These are phyloP conservation scores for Ophiostoma montium DNA, from an alignment of 2,329 filamentous ascomycete species.

Conservation along the genomic window DNA sequence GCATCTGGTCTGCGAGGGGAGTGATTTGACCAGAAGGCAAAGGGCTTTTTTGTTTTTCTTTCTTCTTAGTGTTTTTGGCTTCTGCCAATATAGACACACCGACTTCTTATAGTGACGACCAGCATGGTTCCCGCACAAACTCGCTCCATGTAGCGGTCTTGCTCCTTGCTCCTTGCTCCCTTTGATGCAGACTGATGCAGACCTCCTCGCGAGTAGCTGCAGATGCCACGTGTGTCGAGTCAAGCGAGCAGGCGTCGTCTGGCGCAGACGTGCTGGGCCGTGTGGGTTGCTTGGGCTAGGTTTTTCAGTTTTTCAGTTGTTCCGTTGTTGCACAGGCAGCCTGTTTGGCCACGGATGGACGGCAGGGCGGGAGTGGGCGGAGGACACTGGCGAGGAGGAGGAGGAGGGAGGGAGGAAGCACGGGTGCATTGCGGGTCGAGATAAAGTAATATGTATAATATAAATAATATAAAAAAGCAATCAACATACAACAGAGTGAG, in stretches of 20 bases:
- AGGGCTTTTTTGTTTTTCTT: too few species aligned
- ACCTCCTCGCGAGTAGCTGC: conserved; percentile 11
- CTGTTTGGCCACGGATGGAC: conserved; percentile 4
- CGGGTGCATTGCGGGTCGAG: background rate
- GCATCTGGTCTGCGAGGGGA: too few species aligned
- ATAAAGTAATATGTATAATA: background rate
- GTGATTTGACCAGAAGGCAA: too few species aligned
- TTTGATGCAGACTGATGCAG: conserved; percentile 1
- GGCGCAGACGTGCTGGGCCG: background rate
- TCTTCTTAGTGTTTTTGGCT: too few species aligned
- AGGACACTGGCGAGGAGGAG: background rate
- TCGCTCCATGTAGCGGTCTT: background rate
- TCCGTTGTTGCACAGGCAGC: conserved; percentile 1
- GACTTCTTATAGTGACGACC: background rate
- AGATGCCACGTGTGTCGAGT: conserved; percentile 41
- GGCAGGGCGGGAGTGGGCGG: background rate
- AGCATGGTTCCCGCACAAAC: background rate
- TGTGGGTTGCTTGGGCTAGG: too few species aligned
- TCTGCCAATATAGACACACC: too few species aligned
- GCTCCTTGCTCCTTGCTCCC: background rate
- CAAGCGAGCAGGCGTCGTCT: conserved; percentile 11
- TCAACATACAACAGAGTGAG: conserved; percentile 2
- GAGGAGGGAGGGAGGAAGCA: background rate
- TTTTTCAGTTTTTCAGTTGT: too few species aligned
- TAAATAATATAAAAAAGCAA: background rate